phyloP scores from a whole-genome alignment of 352 stramenopile genomes.

The Phytophthora citrophthora region DNA sequence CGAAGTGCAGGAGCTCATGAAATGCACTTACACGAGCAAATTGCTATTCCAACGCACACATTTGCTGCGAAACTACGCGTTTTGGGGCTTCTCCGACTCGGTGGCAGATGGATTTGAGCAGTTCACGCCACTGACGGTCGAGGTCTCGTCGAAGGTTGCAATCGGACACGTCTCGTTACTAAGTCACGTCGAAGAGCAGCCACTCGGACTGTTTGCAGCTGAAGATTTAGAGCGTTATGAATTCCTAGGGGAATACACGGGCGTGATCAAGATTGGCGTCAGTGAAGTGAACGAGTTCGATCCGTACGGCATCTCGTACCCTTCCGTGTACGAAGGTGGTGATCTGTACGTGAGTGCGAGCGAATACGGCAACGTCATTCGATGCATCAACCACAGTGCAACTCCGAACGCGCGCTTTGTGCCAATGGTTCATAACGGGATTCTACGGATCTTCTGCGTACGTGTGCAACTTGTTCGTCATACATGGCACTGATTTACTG shows the following conservation, averaged over 20 bases:
- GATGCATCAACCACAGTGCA: constrained; percentile 81
- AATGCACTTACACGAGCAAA: constrained; percentile 75
- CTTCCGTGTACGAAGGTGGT: constrained; percentile 68
- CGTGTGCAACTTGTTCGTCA: constrained; percentile 13
- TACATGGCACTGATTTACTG: neutral
- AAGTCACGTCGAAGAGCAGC: constrained; percentile 50
- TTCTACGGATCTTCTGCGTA: constrained; percentile 83
- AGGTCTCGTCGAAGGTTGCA: constrained; percentile 55
- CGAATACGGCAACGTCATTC: constrained; percentile 80
- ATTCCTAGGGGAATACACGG: constrained; percentile 76
- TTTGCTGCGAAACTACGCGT: constrained; percentile 79
- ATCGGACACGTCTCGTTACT: constrained; percentile 63
- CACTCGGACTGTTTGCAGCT: constrained; percentile 69
- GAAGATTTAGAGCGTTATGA: constrained; percentile 46
- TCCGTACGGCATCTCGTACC: constrained; percentile 75
- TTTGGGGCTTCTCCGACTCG: constrained; percentile 74
- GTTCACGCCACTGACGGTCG: constrained; percentile 34
- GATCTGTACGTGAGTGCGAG: constrained; percentile 72
- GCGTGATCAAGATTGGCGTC: constrained; percentile 62
- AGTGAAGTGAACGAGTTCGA: constrained; percentile 52
- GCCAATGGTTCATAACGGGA: constrained; percentile 66
- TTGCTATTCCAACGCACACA: constrained; percentile 72
- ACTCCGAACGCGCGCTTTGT: constrained; percentile 66
- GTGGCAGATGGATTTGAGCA: constrained; percentile 56
- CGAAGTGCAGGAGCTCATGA: constrained; percentile 65